Conservation (phyloP, 495 filamentous ascomycete genomes). For the Sporormia fimetaria region DNA sequence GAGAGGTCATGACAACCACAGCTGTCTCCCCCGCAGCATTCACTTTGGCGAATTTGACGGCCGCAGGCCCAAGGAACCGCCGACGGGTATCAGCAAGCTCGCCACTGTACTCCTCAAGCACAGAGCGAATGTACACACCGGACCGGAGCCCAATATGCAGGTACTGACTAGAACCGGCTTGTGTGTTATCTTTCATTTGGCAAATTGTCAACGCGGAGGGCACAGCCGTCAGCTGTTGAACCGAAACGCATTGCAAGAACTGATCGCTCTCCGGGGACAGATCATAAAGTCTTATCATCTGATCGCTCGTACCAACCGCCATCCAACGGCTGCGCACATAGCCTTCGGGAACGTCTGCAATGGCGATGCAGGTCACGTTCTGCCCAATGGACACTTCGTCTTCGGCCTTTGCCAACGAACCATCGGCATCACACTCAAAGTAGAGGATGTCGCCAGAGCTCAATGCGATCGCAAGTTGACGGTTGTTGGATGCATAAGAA, state of each 20-base stretch:
- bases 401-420: slow-evolving; percentile 82
- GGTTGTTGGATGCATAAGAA: slow-evolving; percentile 86
- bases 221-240: slow-evolving; percentile 82
- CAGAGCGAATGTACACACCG: slow-evolving; percentile 87
- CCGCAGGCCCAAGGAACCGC: slow-evolving; percentile 81
- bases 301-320: slow-evolving; percentile 94
- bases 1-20: slow-evolving; percentile 81
- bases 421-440: slow-evolving; percentile 92
- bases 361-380: slow-evolving; percentile 84
- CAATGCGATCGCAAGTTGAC: slow-evolving; percentile 84
- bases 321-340: slow-evolving; percentile 75
- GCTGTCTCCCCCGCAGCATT: slow-evolving; percentile 72
- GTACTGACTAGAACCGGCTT: slow-evolving; percentile 68
- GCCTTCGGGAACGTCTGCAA: slow-evolving; percentile 90
- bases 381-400: slow-evolving; percentile 92
- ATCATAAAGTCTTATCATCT: slow-evolving; percentile 83
- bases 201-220: slow-evolving; percentile 88
- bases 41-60: slow-evolving; percentile 76
- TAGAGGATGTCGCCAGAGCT: slow-evolving; percentile 95
- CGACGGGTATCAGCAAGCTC: slow-evolving; percentile 90
- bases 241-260: slow-evolving; percentile 70
- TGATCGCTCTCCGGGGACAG: slow-evolving; percentile 77
- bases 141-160: slow-evolving; percentile 92
- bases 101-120: slow-evolving; percentile 86
- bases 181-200: slow-evolving; percentile 82